Base-by-base conservation (phyloP, 31 red algal species). In the Odonthalia washingtoniensis region DNA sequence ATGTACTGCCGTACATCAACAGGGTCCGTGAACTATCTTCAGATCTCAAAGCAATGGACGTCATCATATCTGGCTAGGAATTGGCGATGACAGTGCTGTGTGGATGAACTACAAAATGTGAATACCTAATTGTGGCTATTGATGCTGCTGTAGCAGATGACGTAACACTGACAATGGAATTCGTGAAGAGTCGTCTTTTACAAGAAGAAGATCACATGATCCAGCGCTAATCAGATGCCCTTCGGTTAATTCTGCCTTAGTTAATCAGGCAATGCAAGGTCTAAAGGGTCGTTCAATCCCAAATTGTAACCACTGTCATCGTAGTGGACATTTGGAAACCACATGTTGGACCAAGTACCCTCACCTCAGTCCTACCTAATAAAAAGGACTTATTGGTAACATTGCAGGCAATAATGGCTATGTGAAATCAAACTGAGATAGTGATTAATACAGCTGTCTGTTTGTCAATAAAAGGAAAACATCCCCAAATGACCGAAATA, bases 51-150 rank as follows among this genome's bases (percentile, higher is more conserved):
- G 49, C 49, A 57, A 57, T 57, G 49, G 49, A 57, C 21, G 21
- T 57, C 49, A 9, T 14, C 21, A 21, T 57, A 9, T 9, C 9
- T 21, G 49, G 21, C 49, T 21, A 57, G 21, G 49, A 57, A 21
- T 21, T 57, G 49, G 49, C 49, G 9, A 57, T 57, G 49, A 57
- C 49, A 9, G 49, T 57, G 49, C 49, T 57, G 49, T 21, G 9
- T 21, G 9, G 49, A 57, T 21, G 9, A 21, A 9, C 49, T 14
- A 21, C 49, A 14, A 57, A 57, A 21, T 57, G 9, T 57, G 65
- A 85, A 1, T 39, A 85, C 44, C 81, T 65, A 63, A 73, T 73
- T 52, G 64, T 85, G 6, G 64, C 81, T 24, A 73, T 85, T 74
- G 46, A 85, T 0, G 44, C 81, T 65, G 43, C 3, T 12, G 0